A percentile compares a stretch with the other conserved stretches of the same genome.
These are phyloP conservation scores for Ogataea hybrid DNA, from an alignment of 1,139 yeast species.

Conservation along the genomic window DNA sequence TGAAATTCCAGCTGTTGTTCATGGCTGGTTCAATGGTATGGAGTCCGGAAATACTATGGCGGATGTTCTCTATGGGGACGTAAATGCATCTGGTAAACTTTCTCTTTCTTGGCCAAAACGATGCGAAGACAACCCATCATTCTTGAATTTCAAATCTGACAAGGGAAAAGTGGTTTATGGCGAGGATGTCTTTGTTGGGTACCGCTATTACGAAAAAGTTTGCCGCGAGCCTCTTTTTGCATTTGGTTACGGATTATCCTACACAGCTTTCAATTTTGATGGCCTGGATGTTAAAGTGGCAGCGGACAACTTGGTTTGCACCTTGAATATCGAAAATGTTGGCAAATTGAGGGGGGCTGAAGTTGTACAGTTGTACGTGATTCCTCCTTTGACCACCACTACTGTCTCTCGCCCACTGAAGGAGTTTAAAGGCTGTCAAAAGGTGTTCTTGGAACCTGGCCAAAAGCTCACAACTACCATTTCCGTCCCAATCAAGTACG, in stretches of 20 bases:
- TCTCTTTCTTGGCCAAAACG: slow-evolving; percentile 57
- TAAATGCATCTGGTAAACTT: slow-evolving; percentile 61
- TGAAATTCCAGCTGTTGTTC: slow-evolving; percentile 47
- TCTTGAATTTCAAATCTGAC: slow-evolving; percentile 41
- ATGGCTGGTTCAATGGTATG: slow-evolving; percentile 43
- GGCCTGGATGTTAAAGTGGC: slow-evolving; percentile 29
- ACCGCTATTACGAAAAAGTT: slow-evolving; percentile 54
- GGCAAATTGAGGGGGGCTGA: slow-evolving; percentile 45
- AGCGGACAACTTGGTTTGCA: slow-evolving; percentile 24
- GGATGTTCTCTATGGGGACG: slow-evolving; percentile 60
- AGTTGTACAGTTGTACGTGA: slow-evolving; percentile 46
- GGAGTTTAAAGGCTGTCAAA: slow-evolving; percentile 55
- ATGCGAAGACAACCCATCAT: slow-evolving; percentile 49
- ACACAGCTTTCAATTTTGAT: slow-evolving; percentile 43
- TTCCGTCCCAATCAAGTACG: slow-evolving; percentile 36
- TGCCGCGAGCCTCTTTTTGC: slow-evolving; percentile 50
- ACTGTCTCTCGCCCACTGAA: slow-evolving; percentile 49
- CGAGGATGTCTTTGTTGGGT: slow-evolving; percentile 58
- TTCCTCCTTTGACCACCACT: slow-evolving; percentile 26
- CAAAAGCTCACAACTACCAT: slow-evolving; percentile 33
- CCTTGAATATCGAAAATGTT: slow-evolving; percentile 36
- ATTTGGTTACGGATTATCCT: slow-evolving; percentile 62
- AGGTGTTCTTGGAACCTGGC: slow-evolving; percentile 39
- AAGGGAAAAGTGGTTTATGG: slow-evolving; percentile 57
- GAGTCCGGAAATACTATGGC: slow-evolving; percentile 53